Base-by-base conservation (phyloP, 202 grass and related monocot species). In the Zoysia matrella region DNA sequence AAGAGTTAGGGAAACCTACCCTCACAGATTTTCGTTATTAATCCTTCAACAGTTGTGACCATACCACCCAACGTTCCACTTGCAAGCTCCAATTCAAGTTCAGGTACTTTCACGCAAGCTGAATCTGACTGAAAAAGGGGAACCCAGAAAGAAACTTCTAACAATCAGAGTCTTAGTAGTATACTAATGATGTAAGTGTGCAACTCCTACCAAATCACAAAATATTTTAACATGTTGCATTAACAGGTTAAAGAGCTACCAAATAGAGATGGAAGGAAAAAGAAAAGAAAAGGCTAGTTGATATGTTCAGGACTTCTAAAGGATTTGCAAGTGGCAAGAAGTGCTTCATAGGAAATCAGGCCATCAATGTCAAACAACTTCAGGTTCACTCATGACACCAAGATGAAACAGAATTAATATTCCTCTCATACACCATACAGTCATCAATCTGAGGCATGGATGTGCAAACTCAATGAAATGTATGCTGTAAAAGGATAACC, bases 21-120 rank as follows among this genome's bases (percentile, higher is more conserved):
- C 80, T 98, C 95, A 1, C 90, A 87, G 83, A 91, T 98, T 82
- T 98, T 93, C n/a, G 89, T 80, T 82, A 98, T 94, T 46, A 98
- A 86, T 75, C 95, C 95, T 93, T 98, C 95, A 69, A 94, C 92
- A 46, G 94, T 98, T 63, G 95, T 98, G 47, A 98, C 92, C 77
- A 94, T 80, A 55, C 95, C 95, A 70, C 95, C 95, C 70, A 98
- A 82, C 10, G 92, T 98, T 82, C 92, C 95, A 54, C 84, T 86
- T 74, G 92, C 4, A 65, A 94, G 84, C 79, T 98, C 95, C 79
- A 98, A 83, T 11, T 98, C 95, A 84, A 98, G 86, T 82, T 98
- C 92, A 62, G 95, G 92, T 78, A 98, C 90, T 75, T 86, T 84
- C 36, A 98, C 90, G 65, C 88, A 39, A 54, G 90, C 90, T 47